These are phyloP conservation scores for Alloteropsis semialata DNA, from an alignment of 176 grass and related monocot species.

Conservation along the genomic window DNA sequence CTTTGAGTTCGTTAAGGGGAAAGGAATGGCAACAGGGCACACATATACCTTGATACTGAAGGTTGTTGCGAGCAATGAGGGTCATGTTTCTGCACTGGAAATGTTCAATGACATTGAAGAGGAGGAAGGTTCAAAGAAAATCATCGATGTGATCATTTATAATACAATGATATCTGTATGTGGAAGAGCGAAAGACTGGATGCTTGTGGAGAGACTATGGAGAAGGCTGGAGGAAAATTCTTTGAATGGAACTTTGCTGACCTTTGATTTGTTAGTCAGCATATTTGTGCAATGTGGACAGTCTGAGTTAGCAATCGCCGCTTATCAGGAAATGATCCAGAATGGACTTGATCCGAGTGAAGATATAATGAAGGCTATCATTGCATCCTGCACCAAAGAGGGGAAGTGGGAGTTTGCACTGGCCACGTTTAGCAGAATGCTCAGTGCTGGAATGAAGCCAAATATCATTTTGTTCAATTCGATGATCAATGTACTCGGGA, in stretches of 20 bases:
- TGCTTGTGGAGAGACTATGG: slow-evolving; percentile 72
- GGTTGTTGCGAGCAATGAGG: slow-evolving; percentile 46
- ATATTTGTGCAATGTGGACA: slow-evolving; percentile 87
- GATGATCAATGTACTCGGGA: slow-evolving; percentile 80
- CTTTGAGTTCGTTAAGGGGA: slow-evolving; percentile 62
- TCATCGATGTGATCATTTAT: slow-evolving; percentile 71
- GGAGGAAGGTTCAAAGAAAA: slow-evolving; percentile 41
- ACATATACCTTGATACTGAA: slow-evolving; percentile 83
- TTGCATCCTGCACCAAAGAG: slow-evolving; percentile 84
- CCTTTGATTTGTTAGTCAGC: slow-evolving; percentile 83
- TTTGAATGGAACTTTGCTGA: slow-evolving; percentile 58
- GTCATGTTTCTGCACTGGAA: slow-evolving; percentile 50
- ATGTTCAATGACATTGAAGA: slow-evolving; percentile 54
- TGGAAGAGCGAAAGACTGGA: slow-evolving; percentile 74
- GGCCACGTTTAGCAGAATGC: slow-evolving; percentile 61
- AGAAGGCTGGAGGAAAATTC: slow-evolving; percentile 54
- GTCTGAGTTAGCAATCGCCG: slow-evolving; percentile 60
- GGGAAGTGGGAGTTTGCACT: slow-evolving; percentile 74
- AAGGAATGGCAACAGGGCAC: slow-evolving; percentile 55
- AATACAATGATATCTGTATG: slow-evolving; percentile 87
- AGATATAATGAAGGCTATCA: slow-evolving; percentile 82
- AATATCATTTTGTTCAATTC: slow-evolving; percentile 83
- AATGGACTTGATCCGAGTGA: slow-evolving; percentile 60
- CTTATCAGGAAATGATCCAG: slow-evolving; percentile 77
- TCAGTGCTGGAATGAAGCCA: slow-evolving; percentile 70